A percentile compares a stretch with the other conserved stretches of the same genome.
These are phyloP conservation scores for Luzula sylvatica DNA, from an alignment of 176 grass and related monocot genomes.

Conservation along the genomic window DNA sequence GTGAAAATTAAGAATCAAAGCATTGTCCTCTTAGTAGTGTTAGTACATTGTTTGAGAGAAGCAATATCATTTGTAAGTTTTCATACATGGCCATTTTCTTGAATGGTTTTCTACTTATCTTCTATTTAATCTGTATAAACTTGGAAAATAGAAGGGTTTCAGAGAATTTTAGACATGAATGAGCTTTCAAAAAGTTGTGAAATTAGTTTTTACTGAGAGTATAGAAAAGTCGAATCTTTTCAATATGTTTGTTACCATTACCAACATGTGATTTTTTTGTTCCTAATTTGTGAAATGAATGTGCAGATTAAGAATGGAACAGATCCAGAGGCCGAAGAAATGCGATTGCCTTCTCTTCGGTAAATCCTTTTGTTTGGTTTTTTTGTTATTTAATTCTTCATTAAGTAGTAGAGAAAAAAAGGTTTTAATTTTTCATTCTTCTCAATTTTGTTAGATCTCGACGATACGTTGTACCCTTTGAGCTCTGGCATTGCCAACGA, in stretches of 20 bases:
- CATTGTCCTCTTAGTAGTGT: too few relatives aligned
- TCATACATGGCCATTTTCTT: not conserved
- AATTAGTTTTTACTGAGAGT: too few relatives aligned
- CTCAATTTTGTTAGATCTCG: conserved; percentile 45
- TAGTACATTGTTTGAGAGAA: not conserved
- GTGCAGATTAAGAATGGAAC: conserved; percentile 36
- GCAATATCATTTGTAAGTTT: not conserved
- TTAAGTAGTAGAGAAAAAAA: conserved; percentile 12
- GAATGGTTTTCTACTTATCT: not conserved
- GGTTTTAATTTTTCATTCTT: conserved; percentile 19
- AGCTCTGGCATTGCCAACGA: conserved; percentile 64
- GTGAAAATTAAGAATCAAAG: not conserved
- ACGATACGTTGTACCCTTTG: conserved; percentile 87
- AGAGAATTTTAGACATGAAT: too few relatives aligned
- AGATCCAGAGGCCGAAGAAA: conserved; percentile 43
- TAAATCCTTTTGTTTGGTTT: conserved; percentile 40
- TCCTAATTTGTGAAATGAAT: conserved; percentile 14
- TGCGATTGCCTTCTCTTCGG: conserved; percentile 93
- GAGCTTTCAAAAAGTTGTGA: too few relatives aligned
- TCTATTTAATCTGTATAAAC: not conserved
- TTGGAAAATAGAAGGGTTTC: too few relatives aligned
- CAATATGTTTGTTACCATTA: not conserved
- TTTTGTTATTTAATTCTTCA: not conserved
- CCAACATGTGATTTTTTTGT: conserved; percentile 4
- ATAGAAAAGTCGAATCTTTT: too few relatives aligned